Evolutionary conservation across 129 eudicot genomes (phyloP).

Genomic region (Silybum marianum): DNA sequence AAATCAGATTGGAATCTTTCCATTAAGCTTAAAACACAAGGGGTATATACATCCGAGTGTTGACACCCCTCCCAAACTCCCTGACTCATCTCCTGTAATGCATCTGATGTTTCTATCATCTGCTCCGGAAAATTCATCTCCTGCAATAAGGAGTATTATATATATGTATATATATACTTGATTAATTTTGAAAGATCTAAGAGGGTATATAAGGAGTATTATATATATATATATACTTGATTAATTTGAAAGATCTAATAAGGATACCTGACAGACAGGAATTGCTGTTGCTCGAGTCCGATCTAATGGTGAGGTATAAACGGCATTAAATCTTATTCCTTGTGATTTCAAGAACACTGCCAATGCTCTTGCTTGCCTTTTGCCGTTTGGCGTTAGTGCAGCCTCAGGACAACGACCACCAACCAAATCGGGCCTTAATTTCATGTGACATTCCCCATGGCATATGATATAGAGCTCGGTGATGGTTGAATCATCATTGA

Average conservation of each 20-base stretch:
- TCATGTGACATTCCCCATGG: slow-evolving; percentile 82
- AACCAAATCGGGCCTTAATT: slow-evolving; percentile 75
- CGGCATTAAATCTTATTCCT: slow-evolving; percentile 64
- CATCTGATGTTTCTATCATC: slow-evolving; percentile 59
- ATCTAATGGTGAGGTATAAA: slow-evolving; percentile 78
- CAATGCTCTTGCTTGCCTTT: slow-evolving; percentile 77
- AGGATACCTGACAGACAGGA: slow-evolving; percentile 67
- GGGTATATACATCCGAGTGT: slow-evolving; percentile 62
- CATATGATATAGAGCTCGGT: slow-evolving; percentile 66
- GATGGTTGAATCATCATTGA: slow-evolving; percentile 44
- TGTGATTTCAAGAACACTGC: slow-evolving; percentile 80
- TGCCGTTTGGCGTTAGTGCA: slow-evolving; percentile 66
- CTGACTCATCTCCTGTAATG: slow-evolving; percentile 69
- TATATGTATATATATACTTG: not conserved
- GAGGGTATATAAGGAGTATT: too few relatives aligned
- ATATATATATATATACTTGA: too few relatives aligned
- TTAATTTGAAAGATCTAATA: too few relatives aligned
- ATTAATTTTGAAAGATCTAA: not conserved
- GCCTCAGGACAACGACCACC: slow-evolving; percentile 73
- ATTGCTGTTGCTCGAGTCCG: slow-evolving; percentile 70
- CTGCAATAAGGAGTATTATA: slow-evolving; percentile 28
- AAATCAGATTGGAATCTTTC: slow-evolving; percentile 84
- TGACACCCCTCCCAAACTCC: slow-evolving; percentile 88
- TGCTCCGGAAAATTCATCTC: slow-evolving; percentile 67
- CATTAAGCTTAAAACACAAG: slow-evolving; percentile 51